Evolutionary conservation across 768 basidiomycete genomes (phyloP), one percentile per base, ranked within the genome.

Genomic region (Hygrophorus pudorinus): DNA sequence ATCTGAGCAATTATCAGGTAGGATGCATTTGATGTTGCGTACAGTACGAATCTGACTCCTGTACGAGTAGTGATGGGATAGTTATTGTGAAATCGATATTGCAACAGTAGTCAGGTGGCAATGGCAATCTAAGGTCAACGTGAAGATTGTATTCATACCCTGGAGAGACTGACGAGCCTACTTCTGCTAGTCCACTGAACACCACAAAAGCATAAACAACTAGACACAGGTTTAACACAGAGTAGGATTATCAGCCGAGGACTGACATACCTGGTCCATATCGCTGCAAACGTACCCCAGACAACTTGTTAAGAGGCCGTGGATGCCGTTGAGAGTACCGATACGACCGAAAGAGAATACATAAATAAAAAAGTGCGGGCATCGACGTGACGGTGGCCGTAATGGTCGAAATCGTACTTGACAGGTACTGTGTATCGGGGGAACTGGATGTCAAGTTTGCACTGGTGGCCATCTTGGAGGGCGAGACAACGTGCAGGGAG

Each of bases 61-160:
- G 56, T 67, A 18, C 68, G 66, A n/a, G 65, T 61, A 30, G 60
- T 57, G 2, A 56, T 68, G 2, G 79, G 76, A 46, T 68, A 72
- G 35, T 75, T 77, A 38, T 67, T 54, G 40, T 74, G 69, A 57
- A 70, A 70, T 24, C 62, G 62, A 57, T 73, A 79, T 54, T 80
- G 77, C 4, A 76, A 56, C 27, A 79, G 55, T 40, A 81, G 60
- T 79, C 79, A 81, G 51, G 68, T 73, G 37, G 75, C 60, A 31
- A 76, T 59, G 2, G 76, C 75, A 16, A 73, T 58, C 79, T 76
- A 49, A 32, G 34, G 32, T 35, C 47, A 31, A 35, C n/a, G 18
- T 11, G 48, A 30, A 18, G 16, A 4, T 20, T 38, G 13, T 28
- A 17, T 45, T 27, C 11, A 42, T 10, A 12, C 46, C 36, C 39